Percentiles rank a stretch among this genome's conserved stretches.
These are phyloP conservation scores for Ceriops zippeliana DNA, from an alignment of 345 rosid species.

Conservation along the genomic window DNA sequence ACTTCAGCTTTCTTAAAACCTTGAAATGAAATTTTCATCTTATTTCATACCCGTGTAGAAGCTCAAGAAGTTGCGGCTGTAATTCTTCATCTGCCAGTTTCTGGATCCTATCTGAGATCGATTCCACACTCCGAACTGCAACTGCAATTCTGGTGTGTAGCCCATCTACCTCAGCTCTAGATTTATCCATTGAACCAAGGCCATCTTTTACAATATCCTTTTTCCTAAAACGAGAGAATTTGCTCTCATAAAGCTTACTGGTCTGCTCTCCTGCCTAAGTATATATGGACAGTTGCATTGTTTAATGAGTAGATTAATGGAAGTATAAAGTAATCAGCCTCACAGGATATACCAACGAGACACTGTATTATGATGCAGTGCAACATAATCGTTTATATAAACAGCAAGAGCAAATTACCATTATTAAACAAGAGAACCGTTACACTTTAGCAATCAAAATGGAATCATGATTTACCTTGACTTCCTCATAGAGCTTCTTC, in stretches of 20 bases:
- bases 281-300: background rate
- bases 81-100: conserved; percentile 46
- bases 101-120: conserved; percentile 39
- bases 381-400: background rate
- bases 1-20: background rate
- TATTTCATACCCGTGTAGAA: conserved; percentile 38
- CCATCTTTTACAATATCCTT: conserved; percentile 8
- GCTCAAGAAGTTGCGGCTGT: conserved; percentile 41
- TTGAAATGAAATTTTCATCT: background rate
- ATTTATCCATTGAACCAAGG: conserved; percentile 21
- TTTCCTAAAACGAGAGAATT: conserved; percentile 23
- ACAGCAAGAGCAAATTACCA: background rate
- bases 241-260: conserved; percentile 31
- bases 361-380: background rate
- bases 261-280: conserved; percentile 36
- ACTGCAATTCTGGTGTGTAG: conserved; percentile 33
- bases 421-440: background rate
- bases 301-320: conserved; percentile 6
- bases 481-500: conserved; percentile 44
- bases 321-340: background rate
- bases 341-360: background rate
- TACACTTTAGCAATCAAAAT: background rate
- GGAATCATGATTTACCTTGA: conserved; percentile 30
- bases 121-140: conserved; percentile 33
- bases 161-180: conserved; percentile 23